phyloP scores from a whole-genome alignment of 2,329 filamentous ascomycete genomes.

The Trichophyton rubrum region DNA sequence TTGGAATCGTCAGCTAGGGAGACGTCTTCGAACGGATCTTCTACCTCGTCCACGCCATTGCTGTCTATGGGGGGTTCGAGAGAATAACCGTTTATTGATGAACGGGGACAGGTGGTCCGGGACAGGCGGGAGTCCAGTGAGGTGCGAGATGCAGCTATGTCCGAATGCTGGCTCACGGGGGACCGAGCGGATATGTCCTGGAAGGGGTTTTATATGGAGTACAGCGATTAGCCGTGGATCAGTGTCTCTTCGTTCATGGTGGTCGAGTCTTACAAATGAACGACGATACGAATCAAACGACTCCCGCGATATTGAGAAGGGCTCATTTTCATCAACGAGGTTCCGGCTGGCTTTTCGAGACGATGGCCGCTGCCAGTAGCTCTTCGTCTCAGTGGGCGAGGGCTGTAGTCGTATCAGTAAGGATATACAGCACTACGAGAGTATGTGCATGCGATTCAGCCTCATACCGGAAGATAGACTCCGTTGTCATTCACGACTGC shows the following conservation, averaged over 20 bases:
- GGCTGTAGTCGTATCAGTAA: conserved; percentile 41
- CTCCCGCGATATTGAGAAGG: conserved; percentile 88
- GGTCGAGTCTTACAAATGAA: conserved; percentile 61
- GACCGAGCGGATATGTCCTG: conserved; percentile 86
- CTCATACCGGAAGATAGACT: conserved; percentile 75
- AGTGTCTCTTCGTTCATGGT: background rate
- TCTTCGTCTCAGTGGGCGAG: conserved; percentile 76
- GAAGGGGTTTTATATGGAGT: background rate
- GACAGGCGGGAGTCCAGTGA: conserved; percentile 66
- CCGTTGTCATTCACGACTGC: conserved; percentile 91
- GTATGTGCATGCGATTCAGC: conserved; percentile 10
- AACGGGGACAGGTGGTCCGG: conserved; percentile 50
- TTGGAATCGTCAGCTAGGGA: conserved; percentile 66
- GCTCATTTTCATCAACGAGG: conserved; percentile 71
- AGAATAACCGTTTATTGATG: conserved; percentile 45
- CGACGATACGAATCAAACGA: conserved; percentile 94
- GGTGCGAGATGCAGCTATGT: conserved; percentile 53
- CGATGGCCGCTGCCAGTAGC: conserved; percentile 54
- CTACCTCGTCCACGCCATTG: conserved; percentile 30
- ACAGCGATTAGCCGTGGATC: background rate
- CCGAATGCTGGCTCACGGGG: conserved; percentile 48
- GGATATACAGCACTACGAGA: background rate
- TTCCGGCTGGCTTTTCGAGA: conserved; percentile 43
- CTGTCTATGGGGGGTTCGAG: conserved; percentile 52
- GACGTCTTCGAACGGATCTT: conserved; percentile 82